Evolutionary conservation across 176 grass and related monocot genomes (phyloP), one percentile per base, ranked within the genome.

Genomic region (Raddia guianensis): DNA sequence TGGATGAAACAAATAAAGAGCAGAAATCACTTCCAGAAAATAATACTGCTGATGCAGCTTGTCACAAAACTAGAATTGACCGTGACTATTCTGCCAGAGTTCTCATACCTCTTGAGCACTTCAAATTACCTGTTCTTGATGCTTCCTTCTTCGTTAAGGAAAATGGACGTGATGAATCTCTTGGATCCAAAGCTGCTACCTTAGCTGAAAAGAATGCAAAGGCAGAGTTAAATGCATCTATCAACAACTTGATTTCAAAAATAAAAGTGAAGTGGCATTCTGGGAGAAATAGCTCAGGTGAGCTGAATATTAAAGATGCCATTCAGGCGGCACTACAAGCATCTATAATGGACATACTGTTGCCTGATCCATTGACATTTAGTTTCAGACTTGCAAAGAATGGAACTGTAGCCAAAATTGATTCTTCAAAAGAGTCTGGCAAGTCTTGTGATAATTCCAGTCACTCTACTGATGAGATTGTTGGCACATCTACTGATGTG

Each of bases 201-300:
- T 71, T 80, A 89, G 74, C 89, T 63, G 96, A 95, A 87, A 93
- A 87, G 87, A 93, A 92, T 86, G 83, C 93, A 46, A 99, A 99
- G 84, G 85, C 96, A 69, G 96, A 99, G 83, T 60, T 99, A 74
- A 95, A 95, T 33, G 88, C 90, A 10, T 91, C 90, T 52, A 99
- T 99, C 81, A 91, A 84, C 68, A 92, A 89, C 73, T 87, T 99
- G 76, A 99, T 99, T 73, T 93, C 91, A 42, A 99, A 95, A 90
- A 99, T 99, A 85, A 93, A 99, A 87, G 93, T 95, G 82, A 91
- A 74, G 77, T 99, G 96, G 96, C 80, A 99, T 75, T 99, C 96
- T 60, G 96, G 96, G 75, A 85, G 96, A 84, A 99, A 95, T 82
- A 99, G 96, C 63, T 92, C 80, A 27, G 96, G 96, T 49, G 96